These are phyloP conservation scores for Ophiocordyceps australis DNA, from an alignment of 2,329 filamentous ascomycete species.

Conservation along the genomic window DNA sequence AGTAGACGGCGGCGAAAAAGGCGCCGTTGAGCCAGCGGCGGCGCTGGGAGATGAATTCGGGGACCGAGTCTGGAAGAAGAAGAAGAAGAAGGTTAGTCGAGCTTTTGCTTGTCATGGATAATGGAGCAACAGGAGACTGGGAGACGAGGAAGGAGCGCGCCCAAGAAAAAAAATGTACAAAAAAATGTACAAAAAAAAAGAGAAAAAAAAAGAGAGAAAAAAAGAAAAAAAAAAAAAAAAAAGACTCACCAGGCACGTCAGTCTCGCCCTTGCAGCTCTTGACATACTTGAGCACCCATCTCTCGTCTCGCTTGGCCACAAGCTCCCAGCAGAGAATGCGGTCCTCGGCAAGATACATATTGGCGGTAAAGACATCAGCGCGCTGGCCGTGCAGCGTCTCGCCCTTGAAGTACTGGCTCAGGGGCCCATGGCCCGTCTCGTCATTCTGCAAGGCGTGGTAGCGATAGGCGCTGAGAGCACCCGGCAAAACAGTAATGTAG, in stretches of 20 bases:
- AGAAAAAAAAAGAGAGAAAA: background rate
- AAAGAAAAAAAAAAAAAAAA: background rate
- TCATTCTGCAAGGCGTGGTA: slow-evolving; percentile 96
- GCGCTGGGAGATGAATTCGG: slow-evolving; percentile 93
- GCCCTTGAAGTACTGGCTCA: slow-evolving; percentile 98
- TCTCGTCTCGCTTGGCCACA: slow-evolving; percentile 82
- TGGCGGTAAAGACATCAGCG: slow-evolving; percentile 92
- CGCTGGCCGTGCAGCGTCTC: slow-evolving; percentile 92
- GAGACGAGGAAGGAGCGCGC: too few species aligned
- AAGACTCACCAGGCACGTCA: slow-evolving; percentile 71
- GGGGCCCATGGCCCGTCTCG: slow-evolving; percentile 79
- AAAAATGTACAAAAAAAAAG: background rate
- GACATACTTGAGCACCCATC: slow-evolving; percentile 97
- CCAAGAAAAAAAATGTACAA: too few species aligned
- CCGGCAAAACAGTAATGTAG: slow-evolving; percentile 92
- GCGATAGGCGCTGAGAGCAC: slow-evolving; percentile 85
- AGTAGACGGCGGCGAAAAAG: slow-evolving; percentile 97
- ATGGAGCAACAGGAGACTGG: too few species aligned
- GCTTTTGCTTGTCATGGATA: too few species aligned
- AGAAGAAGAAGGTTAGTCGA: background rate
- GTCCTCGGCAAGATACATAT: slow-evolving; percentile 87
- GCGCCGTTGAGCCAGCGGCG: slow-evolving; percentile 95
- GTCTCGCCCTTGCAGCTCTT: slow-evolving; percentile 94
- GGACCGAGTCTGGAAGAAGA: slow-evolving; percentile 50
- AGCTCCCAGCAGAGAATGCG: slow-evolving; percentile 88